Evolutionary conservation across 208 protist genomes (phyloP).

Genomic region (Herpetomonas samuelpessoai): DNA sequence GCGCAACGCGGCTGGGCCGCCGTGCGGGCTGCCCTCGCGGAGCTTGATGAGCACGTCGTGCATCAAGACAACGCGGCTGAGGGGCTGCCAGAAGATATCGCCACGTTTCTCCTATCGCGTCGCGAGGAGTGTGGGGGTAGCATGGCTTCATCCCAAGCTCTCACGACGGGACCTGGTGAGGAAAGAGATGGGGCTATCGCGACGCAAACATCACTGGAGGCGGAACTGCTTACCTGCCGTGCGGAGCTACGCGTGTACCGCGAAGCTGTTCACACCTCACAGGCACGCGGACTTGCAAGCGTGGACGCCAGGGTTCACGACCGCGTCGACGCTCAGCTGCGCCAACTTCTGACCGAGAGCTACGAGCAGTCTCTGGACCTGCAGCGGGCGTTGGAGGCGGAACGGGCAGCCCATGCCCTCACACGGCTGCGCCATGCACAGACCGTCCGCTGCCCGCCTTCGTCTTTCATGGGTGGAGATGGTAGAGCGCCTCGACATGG

Average conservation of each 20-base stretch:
- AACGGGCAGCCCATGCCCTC: slow-evolving; percentile 26
- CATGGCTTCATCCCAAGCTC: too few species aligned
- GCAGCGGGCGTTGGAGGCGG: slow-evolving; percentile 31
- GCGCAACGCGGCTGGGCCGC: not conserved
- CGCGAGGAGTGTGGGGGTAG: not conserved
- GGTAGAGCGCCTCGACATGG: too few species aligned
- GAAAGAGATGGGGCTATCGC: too few species aligned
- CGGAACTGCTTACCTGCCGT: not conserved
- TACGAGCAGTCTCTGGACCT: slow-evolving; percentile 22
- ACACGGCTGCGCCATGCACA: slow-evolving; percentile 36
- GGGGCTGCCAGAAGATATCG: not conserved
- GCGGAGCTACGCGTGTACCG: not conserved
- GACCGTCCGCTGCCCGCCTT: not conserved
- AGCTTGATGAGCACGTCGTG: not conserved
- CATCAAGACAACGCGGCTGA: not conserved
- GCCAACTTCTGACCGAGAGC: slow-evolving; percentile 23
- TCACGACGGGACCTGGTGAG: too few species aligned
- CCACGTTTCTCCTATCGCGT: not conserved
- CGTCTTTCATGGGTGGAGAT: not conserved
- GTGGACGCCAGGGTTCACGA: slow-evolving; percentile 14
- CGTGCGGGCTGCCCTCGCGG: not conserved
- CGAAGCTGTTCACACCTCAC: not conserved
- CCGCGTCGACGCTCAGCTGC: slow-evolving; percentile 25
- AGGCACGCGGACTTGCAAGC: not conserved
- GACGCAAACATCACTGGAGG: too few species aligned